Base-by-base conservation (phyloP, 2,329 filamentous ascomycete genomes). In the Colletotrichum costaricense region DNA sequence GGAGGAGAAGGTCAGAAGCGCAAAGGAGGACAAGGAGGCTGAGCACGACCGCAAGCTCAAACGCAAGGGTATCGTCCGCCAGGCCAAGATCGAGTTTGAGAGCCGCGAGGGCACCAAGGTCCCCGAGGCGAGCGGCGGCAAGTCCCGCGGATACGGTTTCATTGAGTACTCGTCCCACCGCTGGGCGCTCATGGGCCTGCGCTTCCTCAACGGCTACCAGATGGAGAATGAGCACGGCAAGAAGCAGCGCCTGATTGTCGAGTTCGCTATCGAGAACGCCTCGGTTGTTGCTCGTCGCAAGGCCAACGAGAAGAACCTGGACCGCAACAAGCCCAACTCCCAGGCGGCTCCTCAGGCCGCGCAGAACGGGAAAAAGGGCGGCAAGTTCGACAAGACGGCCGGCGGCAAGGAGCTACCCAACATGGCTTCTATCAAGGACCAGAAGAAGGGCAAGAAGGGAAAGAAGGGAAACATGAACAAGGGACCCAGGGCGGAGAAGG, bases 251-350 rank as follows among this genome's bases (percentile, higher is more conserved):
- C 85, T 99, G 64, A 95, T 99, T 79, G 96, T 96, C 49, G 97
- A 99, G 82, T 99, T 99, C 81, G 95, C 97, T 24, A 98, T 99
- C 81, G 97, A 99, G 84, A 99, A 99, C 78, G 95, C 95, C 1
- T 95, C 98, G 79, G 97, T 99, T 1, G 93, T 99, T n/a, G 90
- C 92, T 76, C 89, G 97, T 75, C 89, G 97, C 73, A 79, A 78
- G 57, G 80, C 79, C 38, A 80, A 79, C 14, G 81, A 85, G 77
- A 80, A 80, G 52, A 83, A 79, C 74, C 71, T 68, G 24, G 75
- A 76, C 68, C 68, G 59, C 30, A 72, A 76, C 66, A 76, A 52
- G 62, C 30, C 67, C 56, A 76, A 78, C 28, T 72, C 74, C 64
- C 80, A 78, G 73, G 62, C 69, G 73, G 62, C 68, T 22, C 71